Evolutionary conservation across 441 rosid genomes (phyloP).

Genomic region (Flueggea neowawraea): DNA sequence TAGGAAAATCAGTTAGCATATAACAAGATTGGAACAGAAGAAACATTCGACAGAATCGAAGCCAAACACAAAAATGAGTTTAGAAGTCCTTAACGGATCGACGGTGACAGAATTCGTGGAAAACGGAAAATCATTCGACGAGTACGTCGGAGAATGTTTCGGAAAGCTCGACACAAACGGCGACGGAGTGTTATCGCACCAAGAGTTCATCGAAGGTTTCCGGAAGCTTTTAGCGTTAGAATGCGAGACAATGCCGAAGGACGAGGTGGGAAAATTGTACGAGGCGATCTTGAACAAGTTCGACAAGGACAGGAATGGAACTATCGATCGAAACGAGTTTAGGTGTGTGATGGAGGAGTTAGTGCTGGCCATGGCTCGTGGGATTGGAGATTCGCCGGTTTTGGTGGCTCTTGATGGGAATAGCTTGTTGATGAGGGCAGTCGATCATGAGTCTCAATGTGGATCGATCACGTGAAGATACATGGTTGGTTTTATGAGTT

Average conservation of each 20-base stretch:
- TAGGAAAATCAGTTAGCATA: too few relatives aligned
- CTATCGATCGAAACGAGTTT: constrained; percentile 20
- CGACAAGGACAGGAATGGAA: constrained; percentile 24
- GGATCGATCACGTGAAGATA: too few relatives aligned
- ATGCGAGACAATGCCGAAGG: neutral
- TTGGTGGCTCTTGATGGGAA: constrained; percentile 31
- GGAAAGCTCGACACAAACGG: constrained; percentile 15
- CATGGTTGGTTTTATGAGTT: too few relatives aligned
- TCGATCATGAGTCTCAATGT: constrained; percentile 25
- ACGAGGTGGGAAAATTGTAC: constrained; percentile 1
- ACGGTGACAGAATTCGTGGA: constrained; percentile 27
- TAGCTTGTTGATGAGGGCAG: constrained; percentile 45
- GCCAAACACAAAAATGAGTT: constrained; percentile 16
- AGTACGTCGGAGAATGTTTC: constrained; percentile 21
- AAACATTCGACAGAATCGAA: neutral
- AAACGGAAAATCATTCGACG: constrained; percentile 14
- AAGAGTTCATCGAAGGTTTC: constrained; percentile 18
- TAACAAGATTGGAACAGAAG: too few relatives aligned
- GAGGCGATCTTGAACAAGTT: constrained; percentile 22
- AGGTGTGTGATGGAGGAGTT: constrained; percentile 28
- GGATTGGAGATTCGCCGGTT: constrained; percentile 39
- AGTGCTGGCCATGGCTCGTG: constrained; percentile 39
- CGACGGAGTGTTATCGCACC: constrained; percentile 17
- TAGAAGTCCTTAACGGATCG: constrained; percentile 19
- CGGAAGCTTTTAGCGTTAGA: constrained; percentile 16